Evolutionary conservation across 2,329 filamentous ascomycete genomes (phyloP).

Genomic region (Fragosphaeria purpurea): DNA sequence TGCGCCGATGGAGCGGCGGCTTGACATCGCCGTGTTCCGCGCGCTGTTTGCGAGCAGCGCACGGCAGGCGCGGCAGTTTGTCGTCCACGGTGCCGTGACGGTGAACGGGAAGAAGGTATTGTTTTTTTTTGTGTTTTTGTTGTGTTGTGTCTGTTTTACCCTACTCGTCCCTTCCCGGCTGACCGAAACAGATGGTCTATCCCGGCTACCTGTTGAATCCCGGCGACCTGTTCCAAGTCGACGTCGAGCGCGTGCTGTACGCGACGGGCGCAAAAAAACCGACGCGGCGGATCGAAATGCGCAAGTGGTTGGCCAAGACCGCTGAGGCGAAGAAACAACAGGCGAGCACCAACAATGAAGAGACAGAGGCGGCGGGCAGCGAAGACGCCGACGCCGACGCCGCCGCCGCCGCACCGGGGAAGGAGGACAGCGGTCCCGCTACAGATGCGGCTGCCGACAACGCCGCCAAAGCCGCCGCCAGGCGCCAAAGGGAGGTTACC

Average conservation of each 20-base stretch:
- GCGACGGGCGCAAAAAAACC: conserved; percentile 71
- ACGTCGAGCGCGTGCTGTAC: conserved; percentile 76
- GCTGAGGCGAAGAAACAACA: conserved; percentile 19
- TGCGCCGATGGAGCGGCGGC: conserved; percentile 76
- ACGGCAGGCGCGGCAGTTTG: conserved; percentile 87
- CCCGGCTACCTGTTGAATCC: conserved; percentile 92
- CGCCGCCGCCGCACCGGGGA: conserved; percentile 10
- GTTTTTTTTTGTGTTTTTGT: background rate
- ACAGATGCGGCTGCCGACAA: conserved; percentile 10
- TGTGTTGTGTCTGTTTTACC: background rate
- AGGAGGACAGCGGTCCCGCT: too few relatives aligned
- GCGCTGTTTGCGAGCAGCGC: conserved; percentile 90
- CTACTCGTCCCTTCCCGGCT: conserved; percentile 1
- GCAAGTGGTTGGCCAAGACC: conserved; percentile 12
- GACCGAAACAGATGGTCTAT: conserved; percentile 62
- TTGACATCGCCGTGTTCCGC: conserved; percentile 92
- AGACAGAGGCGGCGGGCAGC: conserved; percentile 17
- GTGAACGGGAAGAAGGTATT: conserved; percentile 92
- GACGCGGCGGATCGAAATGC: conserved; percentile 10
- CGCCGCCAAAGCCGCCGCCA: background rate
- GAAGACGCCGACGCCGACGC: conserved; percentile 19
- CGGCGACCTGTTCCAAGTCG: conserved; percentile 96
- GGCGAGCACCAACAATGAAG: conserved; percentile 17
- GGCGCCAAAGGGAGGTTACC: conserved; percentile 10
- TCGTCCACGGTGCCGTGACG: conserved; percentile 83